phyloP scores from a whole-genome alignment of 1,284 basidiomycete species.

The Irpex sp. region DNA sequence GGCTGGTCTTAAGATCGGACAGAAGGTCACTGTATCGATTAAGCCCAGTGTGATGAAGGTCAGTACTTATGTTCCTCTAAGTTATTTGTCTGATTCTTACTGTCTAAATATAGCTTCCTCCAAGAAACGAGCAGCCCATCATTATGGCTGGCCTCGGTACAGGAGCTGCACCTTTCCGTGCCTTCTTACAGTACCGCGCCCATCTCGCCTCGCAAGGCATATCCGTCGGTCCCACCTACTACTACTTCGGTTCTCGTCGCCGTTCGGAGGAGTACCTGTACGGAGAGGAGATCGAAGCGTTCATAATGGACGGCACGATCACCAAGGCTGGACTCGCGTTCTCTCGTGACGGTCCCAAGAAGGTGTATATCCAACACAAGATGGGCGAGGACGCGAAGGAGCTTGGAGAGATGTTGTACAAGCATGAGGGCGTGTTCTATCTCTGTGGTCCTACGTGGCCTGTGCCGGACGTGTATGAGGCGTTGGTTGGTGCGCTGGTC shows the following conservation, averaged over 20 bases:
- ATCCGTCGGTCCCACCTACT: slow-evolving; percentile 87
- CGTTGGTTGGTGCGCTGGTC: slow-evolving; percentile 78
- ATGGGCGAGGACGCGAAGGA: slow-evolving; percentile 87
- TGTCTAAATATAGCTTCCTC: slow-evolving; percentile 63
- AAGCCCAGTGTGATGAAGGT: slow-evolving; percentile 99
- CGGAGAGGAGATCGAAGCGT: slow-evolving; percentile 88
- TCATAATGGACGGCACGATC: slow-evolving; percentile 80
- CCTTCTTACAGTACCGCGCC: slow-evolving; percentile 95
- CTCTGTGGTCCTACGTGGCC: slow-evolving; percentile 99
- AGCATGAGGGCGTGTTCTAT: slow-evolving; percentile 85
- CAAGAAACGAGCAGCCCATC: slow-evolving; percentile 82
- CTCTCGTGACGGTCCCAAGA: slow-evolving; percentile 89
- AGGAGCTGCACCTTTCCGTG: slow-evolving; percentile 97
- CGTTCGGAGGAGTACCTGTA: slow-evolving; percentile 95
- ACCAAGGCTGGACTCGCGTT: slow-evolving; percentile 92
- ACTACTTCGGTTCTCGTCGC: slow-evolving; percentile 98
- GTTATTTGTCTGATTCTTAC: background rate
- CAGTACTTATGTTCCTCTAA: slow-evolving; percentile 15
- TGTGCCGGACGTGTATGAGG: slow-evolving; percentile 95
- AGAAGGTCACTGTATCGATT: slow-evolving; percentile 95
- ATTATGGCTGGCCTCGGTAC: slow-evolving; percentile 99
- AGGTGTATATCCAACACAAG: slow-evolving; percentile 99
- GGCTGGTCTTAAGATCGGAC: slow-evolving; percentile 77
- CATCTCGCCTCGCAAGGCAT: slow-evolving; percentile 75
- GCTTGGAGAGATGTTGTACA: slow-evolving; percentile 72